A percentile compares a stretch with the other conserved stretches of the same genome.
Conservation (phyloP, 495 filamentous ascomycete species). For the Margaritispora aquatica region DNA sequence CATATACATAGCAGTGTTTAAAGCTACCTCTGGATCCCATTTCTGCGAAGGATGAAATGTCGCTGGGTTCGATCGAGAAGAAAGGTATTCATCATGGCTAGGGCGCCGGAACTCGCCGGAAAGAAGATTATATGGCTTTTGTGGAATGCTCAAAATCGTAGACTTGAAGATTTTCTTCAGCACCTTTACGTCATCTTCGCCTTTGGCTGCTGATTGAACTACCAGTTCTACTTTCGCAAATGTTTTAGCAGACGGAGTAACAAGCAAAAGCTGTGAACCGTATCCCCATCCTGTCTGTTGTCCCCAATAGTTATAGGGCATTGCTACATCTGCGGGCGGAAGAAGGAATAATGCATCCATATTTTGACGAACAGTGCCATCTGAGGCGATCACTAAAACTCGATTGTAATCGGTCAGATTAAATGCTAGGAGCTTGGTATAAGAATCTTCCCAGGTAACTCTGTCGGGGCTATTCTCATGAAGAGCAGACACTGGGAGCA, state of each 20-base stretch:
- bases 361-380: conserved; percentile 45
- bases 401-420: conserved; percentile 51
- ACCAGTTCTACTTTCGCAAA: conserved; percentile 36
- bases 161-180: conserved; percentile 52
- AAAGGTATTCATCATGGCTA: conserved; percentile 50
- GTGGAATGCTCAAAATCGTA: conserved; percentile 56
- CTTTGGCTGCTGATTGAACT: conserved; percentile 25
- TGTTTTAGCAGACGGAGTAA: conserved; percentile 46
- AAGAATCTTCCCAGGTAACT: conserved; percentile 44
- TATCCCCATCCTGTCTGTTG: conserved; percentile 38
- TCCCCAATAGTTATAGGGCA: conserved; percentile 56
- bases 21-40: conserved; percentile 55
- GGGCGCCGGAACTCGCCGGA: conserved; percentile 49
- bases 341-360: conserved; percentile 61
- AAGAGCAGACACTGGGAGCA: conserved; percentile 43
- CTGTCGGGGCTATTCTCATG: conserved; percentile 32
- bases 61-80: conserved; percentile 16
- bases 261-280: conserved; percentile 47
- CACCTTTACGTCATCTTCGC: conserved; percentile 55
- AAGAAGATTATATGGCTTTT: conserved; percentile 55
- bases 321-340: conserved; percentile 43
- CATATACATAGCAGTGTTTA: conserved; percentile 55
- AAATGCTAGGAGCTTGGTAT: conserved; percentile 53
- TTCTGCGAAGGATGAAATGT: conserved; percentile 30
- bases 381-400: conserved; percentile 53